Conservation (phyloP, 805 yeast genomes). For the Priceomyces castillae region DNA sequence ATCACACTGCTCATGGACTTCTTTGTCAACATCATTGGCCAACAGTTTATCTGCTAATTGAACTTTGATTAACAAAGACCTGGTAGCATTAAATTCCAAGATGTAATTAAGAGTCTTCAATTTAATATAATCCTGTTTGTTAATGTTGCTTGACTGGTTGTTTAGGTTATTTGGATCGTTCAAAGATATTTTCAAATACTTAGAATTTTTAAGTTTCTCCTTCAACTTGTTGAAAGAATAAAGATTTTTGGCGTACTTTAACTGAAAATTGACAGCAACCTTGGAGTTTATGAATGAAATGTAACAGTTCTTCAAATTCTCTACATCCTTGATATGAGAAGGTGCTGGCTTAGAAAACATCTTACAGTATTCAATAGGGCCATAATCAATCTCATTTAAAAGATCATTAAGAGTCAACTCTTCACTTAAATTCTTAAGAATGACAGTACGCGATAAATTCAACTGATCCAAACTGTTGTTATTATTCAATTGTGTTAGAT, state of each 20-base stretch:
- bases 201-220: constrained; percentile 22
- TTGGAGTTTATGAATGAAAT: constrained; percentile 38
- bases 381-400: constrained; percentile 48
- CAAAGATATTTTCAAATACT: constrained; percentile 26
- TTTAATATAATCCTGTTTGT: constrained; percentile 34
- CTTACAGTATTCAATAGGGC: constrained; percentile 61
- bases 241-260: constrained; percentile 28
- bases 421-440: constrained; percentile 27
- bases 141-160: constrained; percentile 5
- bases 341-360: constrained; percentile 34
- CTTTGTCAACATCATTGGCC: constrained; percentile 3
- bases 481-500: constrained; percentile 12
- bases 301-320: constrained; percentile 26
- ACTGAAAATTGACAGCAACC: constrained; percentile 30
- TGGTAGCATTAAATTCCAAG: constrained; percentile 37
- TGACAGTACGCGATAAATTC: constrained; percentile 36
- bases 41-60: neutral
- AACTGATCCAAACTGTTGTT: constrained; percentile 30
- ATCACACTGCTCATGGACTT: constrained; percentile 28
- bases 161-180: constrained; percentile 18
- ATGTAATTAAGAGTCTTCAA: constrained; percentile 41
- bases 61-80: constrained; percentile 24
- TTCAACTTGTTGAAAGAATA: constrained; percentile 23
- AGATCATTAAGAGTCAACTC: constrained; percentile 29
- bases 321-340: constrained; percentile 22